Evolutionary conservation across 805 yeast genomes (phyloP).

Genomic region (Metschnikowia lunata): DNA sequence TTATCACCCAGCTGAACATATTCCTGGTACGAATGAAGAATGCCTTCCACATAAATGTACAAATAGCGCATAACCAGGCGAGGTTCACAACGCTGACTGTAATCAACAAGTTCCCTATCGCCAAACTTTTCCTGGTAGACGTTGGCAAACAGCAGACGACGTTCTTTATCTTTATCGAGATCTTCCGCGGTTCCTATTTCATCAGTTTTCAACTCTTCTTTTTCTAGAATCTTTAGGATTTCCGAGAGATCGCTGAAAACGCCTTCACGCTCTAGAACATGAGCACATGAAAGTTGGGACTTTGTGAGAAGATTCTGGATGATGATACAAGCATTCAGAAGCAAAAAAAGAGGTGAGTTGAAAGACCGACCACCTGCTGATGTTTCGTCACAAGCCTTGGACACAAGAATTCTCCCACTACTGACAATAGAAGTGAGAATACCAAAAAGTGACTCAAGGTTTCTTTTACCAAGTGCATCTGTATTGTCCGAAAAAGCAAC

Average conservation of each 20-base stretch:
- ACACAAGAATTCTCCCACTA: constrained; percentile 39
- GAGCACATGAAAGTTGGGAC: constrained; percentile 41
- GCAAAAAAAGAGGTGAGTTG: constrained; percentile 25
- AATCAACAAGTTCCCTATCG: constrained; percentile 28
- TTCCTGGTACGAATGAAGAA: constrained; percentile 2
- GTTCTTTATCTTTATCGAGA: not conserved
- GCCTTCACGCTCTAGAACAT: constrained; percentile 67
- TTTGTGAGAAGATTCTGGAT: constrained; percentile 42
- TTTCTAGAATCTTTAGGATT: not conserved
- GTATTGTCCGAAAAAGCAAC: constrained; percentile 36
- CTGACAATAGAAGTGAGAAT: constrained; percentile 58
- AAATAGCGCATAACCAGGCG: not conserved
- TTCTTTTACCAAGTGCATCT: constrained; percentile 28
- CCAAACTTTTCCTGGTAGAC: constrained; percentile 20
- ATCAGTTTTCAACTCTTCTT: not conserved
- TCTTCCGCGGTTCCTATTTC: not conserved
- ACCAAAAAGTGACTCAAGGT: constrained; percentile 37
- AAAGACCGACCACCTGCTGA: not conserved
- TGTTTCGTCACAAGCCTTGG: not conserved
- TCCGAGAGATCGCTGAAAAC: constrained; percentile 46
- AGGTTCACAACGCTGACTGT: not conserved
- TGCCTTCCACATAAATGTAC: not conserved
- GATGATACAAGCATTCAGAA: constrained; percentile 50
- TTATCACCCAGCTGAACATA: constrained; percentile 3
- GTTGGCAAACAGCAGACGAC: not conserved